Percentiles rank a stretch among this genome's conserved stretches.
phyloP scores from a whole-genome alignment of 371 early-diverging fungal species.

The Mortierella sp. region DNA sequence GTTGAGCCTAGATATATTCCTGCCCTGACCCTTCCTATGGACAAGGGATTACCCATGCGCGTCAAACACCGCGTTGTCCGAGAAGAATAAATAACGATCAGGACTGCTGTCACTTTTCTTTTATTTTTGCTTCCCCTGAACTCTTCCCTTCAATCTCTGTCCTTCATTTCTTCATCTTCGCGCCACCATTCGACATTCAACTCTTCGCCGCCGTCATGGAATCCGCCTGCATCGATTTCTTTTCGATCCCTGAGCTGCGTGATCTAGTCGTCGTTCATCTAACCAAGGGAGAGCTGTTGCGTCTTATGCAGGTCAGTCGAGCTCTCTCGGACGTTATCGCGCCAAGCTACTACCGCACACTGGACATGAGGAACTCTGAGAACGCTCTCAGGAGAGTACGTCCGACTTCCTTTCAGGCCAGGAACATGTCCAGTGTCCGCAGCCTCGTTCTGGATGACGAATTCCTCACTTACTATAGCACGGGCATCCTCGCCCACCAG shows the following conservation, averaged over 20 bases:
- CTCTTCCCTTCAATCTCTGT: not conserved
- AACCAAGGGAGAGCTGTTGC: not conserved
- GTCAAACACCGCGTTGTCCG: conserved; percentile 26
- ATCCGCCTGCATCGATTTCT: not conserved
- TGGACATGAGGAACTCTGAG: no score
- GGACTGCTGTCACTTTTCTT: not conserved
- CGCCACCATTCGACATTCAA: not conserved
- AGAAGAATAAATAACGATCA: not conserved
- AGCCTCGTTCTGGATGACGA: no score
- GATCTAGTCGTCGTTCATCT: not conserved
- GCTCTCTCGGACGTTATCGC: no score
- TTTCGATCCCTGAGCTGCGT: not conserved
- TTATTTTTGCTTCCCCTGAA: not conserved
- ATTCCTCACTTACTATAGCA: no score
- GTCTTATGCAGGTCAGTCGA: not conserved
- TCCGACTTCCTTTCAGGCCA: no score
- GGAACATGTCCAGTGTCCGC: no score
- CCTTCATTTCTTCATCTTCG: not conserved
- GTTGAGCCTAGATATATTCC: conserved; percentile 43
- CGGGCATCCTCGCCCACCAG: no score
- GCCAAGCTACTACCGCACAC: no score
- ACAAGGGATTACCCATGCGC: conserved; percentile 59
- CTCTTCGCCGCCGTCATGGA: not conserved
- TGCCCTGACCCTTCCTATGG: conserved; percentile 64
- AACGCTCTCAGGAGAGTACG: no score